These are phyloP conservation scores for Apiospora malaysiana DNA, from an alignment of 2,329 filamentous ascomycete species.

Conservation along the genomic window DNA sequence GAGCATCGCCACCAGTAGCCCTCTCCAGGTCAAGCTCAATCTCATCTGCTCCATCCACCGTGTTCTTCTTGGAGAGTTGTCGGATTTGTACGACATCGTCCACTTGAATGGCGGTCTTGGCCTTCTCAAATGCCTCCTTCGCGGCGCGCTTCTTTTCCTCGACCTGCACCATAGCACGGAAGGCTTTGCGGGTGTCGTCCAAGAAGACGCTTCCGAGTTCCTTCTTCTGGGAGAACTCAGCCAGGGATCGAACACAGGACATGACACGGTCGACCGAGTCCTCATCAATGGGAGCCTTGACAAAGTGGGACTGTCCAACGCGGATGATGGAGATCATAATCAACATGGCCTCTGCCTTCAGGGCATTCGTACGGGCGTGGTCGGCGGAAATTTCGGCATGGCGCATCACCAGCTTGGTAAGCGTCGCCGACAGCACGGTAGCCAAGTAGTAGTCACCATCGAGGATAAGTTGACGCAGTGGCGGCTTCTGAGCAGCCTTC, in stretches of 20 bases:
- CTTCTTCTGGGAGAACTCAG: slow-evolving; percentile 88
- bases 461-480: slow-evolving; percentile 90
- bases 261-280: slow-evolving; percentile 99
- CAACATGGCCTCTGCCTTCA: slow-evolving; percentile 96
- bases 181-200: slow-evolving; percentile 92
- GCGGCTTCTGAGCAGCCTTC: slow-evolving; percentile 95
- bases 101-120: slow-evolving; percentile 92
- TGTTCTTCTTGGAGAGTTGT: slow-evolving; percentile 91
- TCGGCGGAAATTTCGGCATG: slow-evolving; percentile 93
- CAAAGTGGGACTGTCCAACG: slow-evolving; percentile 97
- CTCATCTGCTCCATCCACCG: slow-evolving; percentile 80
- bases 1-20: slow-evolving; percentile 88
- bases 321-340: slow-evolving; percentile 99
- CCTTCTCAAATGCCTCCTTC: slow-evolving; percentile 90
- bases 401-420: slow-evolving; percentile 98
- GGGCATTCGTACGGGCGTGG: slow-evolving; percentile 84
- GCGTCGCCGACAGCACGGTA: slow-evolving; percentile 91
- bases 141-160: slow-evolving; percentile 98
- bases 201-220: slow-evolving; percentile 92
- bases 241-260: slow-evolving; percentile 91
- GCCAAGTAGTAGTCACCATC: slow-evolving; percentile 97
- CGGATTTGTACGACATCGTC: slow-evolving; percentile 94
- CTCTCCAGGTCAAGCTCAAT: slow-evolving; percentile 90
- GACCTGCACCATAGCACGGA: slow-evolving; percentile 94
- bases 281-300: slow-evolving; percentile 96